Evolutionary conservation across 2,329 filamentous ascomycete species (phyloP).

Genomic region (Dothideomycetes sp.): DNA sequence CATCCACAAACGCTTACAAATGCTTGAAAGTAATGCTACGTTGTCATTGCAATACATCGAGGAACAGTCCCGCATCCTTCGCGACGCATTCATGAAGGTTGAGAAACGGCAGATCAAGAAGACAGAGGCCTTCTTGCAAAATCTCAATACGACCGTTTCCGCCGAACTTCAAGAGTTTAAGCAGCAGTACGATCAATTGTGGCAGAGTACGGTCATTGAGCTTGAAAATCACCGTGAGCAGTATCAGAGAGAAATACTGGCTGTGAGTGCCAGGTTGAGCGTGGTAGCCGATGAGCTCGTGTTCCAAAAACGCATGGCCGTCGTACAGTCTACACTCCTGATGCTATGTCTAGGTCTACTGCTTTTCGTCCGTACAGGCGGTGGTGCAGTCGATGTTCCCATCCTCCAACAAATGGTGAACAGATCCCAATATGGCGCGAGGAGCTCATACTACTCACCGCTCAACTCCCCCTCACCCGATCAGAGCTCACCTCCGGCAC

Average conservation of each 20-base stretch:
- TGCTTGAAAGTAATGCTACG: slow-evolving; percentile 86
- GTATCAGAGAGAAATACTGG: slow-evolving; percentile 72
- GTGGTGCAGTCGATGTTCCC: slow-evolving; percentile 32
- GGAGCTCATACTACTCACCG: slow-evolving; percentile 26
- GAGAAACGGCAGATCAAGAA: slow-evolving; percentile 83
- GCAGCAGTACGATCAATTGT: slow-evolving; percentile 87
- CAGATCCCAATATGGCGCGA: slow-evolving; percentile 25
- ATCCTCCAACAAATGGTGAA: slow-evolving; percentile 37
- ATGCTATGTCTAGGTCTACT: slow-evolving; percentile 80
- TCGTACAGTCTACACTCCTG: slow-evolving; percentile 80
- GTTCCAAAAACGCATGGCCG: slow-evolving; percentile 79
- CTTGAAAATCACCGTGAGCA: slow-evolving; percentile 81
- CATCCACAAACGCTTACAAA: slow-evolving; percentile 82
- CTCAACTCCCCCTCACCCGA: slow-evolving; percentile 29
- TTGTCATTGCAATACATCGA: slow-evolving; percentile 93
- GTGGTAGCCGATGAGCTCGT: slow-evolving; percentile 87
- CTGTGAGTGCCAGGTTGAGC: slow-evolving; percentile 69
- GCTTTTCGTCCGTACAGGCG: slow-evolving; percentile 51
- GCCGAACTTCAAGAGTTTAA: slow-evolving; percentile 69
- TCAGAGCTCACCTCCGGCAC: slow-evolving; percentile 24
- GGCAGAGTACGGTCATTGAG: slow-evolving; percentile 90
- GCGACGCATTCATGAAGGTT: slow-evolving; percentile 76
- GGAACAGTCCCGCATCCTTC: slow-evolving; percentile 82
- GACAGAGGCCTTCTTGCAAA: slow-evolving; percentile 69
- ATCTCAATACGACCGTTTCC: slow-evolving; percentile 79